These are phyloP conservation scores for Tubosaeta sp. DNA, from an alignment of 768 basidiomycete species.

Conservation along the genomic window DNA sequence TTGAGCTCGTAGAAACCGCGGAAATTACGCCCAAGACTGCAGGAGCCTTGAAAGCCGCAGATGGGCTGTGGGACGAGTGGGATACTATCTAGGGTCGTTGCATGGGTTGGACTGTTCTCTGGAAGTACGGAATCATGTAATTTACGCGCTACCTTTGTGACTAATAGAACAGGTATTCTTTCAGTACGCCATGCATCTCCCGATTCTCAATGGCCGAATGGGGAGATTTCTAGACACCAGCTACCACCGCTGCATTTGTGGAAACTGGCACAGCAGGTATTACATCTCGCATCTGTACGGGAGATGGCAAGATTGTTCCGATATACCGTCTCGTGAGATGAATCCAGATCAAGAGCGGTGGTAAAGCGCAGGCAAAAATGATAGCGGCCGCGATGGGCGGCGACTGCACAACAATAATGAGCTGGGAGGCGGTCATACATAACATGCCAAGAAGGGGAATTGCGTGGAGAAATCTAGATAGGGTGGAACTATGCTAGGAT, in stretches of 20 bases:
- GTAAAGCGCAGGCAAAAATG: conserved; percentile 21
- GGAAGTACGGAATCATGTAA: conserved; percentile 8
- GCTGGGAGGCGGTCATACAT: conserved; percentile 14
- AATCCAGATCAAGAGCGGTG: conserved; percentile 11
- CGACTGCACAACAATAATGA: conserved; percentile 20
- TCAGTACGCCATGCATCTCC: not conserved
- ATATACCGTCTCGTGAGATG: conserved; percentile 7
- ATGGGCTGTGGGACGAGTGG: conserved; percentile 66
- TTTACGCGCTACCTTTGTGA: conserved; percentile 3
- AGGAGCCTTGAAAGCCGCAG: conserved; percentile 11
- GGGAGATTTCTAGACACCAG: not conserved
- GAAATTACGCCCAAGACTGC: conserved; percentile 45
- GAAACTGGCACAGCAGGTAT: not conserved
- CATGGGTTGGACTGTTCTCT: not conserved
- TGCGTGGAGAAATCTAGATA: conserved; percentile 19
- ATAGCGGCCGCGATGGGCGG: conserved; percentile 14
- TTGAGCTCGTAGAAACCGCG: conserved; percentile 66
- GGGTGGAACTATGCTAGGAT: conserved; percentile 9
- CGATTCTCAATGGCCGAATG: too few relatives aligned
- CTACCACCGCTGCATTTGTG: not conserved
- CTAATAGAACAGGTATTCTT: conserved; percentile 1
- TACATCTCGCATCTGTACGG: conserved; percentile 2
- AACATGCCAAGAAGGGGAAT: conserved; percentile 27
- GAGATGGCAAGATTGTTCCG: conserved; percentile 3
- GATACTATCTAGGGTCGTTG: conserved; percentile 34